Evolutionary conservation across 2,329 filamentous ascomycete species (phyloP).

Genomic region (Plenodomus lindquistii): DNA sequence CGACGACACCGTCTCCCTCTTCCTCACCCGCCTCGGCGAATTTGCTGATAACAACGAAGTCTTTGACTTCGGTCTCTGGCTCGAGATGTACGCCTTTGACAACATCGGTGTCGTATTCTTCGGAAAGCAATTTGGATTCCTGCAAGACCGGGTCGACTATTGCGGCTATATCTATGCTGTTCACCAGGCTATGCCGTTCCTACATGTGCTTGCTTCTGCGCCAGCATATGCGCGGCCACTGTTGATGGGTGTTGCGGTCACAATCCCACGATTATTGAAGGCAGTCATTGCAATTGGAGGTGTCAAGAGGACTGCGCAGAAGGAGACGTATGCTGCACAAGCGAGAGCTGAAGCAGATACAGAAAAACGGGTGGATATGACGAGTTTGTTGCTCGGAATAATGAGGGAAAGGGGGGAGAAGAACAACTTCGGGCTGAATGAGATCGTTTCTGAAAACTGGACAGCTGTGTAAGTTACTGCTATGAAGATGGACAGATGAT

Average conservation of each 20-base stretch:
- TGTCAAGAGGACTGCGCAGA: constrained; percentile 16
- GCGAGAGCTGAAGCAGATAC: constrained; percentile 13
- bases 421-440: constrained; percentile 31
- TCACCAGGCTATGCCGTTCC: constrained; percentile 37
- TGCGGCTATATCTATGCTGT: constrained; percentile 32
- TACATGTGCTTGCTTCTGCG: constrained; percentile 13
- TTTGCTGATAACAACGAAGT: constrained; percentile 12
- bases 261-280: constrained; percentile 27
- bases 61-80: constrained; percentile 23
- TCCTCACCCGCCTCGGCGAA: constrained; percentile 16
- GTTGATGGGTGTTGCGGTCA: constrained; percentile 9
- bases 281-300: constrained; percentile 21
- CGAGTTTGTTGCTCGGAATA: constrained; percentile 36
- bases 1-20: constrained; percentile 11
- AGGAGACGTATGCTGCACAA: constrained; percentile 17
- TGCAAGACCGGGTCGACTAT: constrained; percentile 23
- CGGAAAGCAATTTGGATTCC: constrained; percentile 25
- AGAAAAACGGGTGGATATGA: constrained; percentile 30
- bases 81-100: constrained; percentile 35
- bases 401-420: constrained; percentile 33
- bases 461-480: constrained; percentile 30
- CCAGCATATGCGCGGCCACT: constrained; percentile 13
- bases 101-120: constrained; percentile 18
- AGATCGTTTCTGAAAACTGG: constrained; percentile 35
- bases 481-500: background rate